These are phyloP conservation scores for Rosa hybrid DNA, from an alignment of 331 rosid species.

Conservation along the genomic window DNA sequence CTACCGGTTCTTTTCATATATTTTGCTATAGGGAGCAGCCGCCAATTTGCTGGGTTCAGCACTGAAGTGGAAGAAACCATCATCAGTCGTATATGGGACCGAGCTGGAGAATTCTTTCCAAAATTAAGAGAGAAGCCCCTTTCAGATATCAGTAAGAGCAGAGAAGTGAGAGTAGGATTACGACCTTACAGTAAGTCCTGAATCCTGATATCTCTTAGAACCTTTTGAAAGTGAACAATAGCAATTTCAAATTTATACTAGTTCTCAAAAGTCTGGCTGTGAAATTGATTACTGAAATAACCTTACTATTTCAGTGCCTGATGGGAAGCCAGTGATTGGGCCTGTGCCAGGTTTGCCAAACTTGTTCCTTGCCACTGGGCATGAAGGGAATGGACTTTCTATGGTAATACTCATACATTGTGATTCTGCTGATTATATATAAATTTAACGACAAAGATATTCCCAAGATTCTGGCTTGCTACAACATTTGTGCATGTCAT, in stretches of 20 bases:
- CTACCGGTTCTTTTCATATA: background rate
- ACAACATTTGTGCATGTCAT: background rate
- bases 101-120: slow-evolving; percentile 78
- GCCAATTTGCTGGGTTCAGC: slow-evolving; percentile 78
- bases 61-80: slow-evolving; percentile 66
- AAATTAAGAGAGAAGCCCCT: slow-evolving; percentile 51
- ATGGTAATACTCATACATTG: slow-evolving; percentile 51
- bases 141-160: slow-evolving; percentile 49
- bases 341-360: slow-evolving; percentile 76
- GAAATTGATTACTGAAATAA: slow-evolving; percentile 21
- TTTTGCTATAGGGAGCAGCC: slow-evolving; percentile 73
- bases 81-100: slow-evolving; percentile 65
- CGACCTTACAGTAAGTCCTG: slow-evolving; percentile 82
- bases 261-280: background rate
- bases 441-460: background rate
- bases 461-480: slow-evolving; percentile 4
- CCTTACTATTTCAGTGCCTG: slow-evolving; percentile 61
- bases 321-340: slow-evolving; percentile 89
- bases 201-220: background rate
- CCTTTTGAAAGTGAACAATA: background rate
- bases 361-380: slow-evolving; percentile 89
- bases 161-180: slow-evolving; percentile 81
- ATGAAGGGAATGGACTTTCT: slow-evolving; percentile 88
- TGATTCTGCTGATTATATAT: slow-evolving; percentile 20
- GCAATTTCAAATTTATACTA: slow-evolving; percentile 8